These are phyloP conservation scores for Suillus subluteus DNA, from an alignment of 768 basidiomycete genomes.

Conservation along the genomic window DNA sequence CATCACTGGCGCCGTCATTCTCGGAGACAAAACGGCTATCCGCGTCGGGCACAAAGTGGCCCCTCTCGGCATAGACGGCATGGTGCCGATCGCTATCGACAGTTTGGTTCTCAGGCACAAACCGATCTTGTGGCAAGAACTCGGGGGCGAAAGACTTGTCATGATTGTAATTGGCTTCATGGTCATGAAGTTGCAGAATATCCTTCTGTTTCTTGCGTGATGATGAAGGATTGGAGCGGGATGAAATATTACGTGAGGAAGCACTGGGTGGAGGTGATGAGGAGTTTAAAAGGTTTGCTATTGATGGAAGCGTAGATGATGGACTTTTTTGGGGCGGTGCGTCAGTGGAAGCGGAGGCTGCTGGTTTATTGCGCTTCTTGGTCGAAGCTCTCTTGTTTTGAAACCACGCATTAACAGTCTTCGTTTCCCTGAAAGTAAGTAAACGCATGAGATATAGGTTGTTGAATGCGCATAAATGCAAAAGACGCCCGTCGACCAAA, in stretches of 20 bases:
- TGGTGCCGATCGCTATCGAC: constrained; percentile 27
- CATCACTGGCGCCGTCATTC: constrained; percentile 40
- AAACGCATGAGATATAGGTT: constrained; percentile 17
- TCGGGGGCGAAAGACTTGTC: constrained; percentile 37
- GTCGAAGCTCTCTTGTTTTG: constrained; percentile 85
- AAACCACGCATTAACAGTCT: constrained; percentile 87
- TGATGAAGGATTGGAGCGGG: constrained; percentile 28
- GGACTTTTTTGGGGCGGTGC: constrained; percentile 22
- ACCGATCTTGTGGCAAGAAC: constrained; percentile 33
- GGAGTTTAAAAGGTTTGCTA: constrained; percentile 45
- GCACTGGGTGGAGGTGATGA: constrained; percentile 29
- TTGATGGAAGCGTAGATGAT: constrained; percentile 37
- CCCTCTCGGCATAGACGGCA: constrained; percentile 44
- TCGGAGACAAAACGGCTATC: constrained; percentile 56
- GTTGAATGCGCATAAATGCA: constrained; percentile 13
- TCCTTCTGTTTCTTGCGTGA: constrained; percentile 34
- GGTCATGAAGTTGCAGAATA: constrained; percentile 14
- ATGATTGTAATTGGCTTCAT: constrained; percentile 13
- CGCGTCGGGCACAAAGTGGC: constrained; percentile 52
- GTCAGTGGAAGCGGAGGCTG: constrained; percentile 34
- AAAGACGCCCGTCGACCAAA: constrained; percentile 14
- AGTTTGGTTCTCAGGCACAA: constrained; percentile 37
- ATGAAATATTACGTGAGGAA: constrained; percentile 23
- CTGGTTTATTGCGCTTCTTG: constrained; percentile 67
- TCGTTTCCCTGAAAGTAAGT: constrained; percentile 62